Evolutionary conservation across 2,329 filamentous ascomycete species (phyloP), one percentile per base, ranked within the genome.

Genomic region (Alternaria gaisen): DNA sequence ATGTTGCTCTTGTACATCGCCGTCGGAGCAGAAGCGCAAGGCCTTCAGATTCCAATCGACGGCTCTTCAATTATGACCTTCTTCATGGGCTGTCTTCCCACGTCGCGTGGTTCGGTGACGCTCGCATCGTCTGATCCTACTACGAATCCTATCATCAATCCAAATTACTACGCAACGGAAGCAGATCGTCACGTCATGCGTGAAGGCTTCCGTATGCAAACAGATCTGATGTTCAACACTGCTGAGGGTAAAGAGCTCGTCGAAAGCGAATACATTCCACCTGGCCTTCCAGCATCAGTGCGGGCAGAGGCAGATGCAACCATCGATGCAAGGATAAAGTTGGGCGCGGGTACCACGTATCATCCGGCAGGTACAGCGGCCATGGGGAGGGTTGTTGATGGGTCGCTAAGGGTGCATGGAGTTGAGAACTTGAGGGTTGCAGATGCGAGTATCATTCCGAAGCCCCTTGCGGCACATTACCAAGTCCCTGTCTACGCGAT

Each of bases 331-430:
- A 65, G 86, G 81, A 81, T 77, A 73, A 53, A 72, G 81, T 28
- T 82, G 73, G 24, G 75, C 80, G 18, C 76, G 67, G 3, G 44
- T 7, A 84, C 82, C 0, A 82, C 79, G 36, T 88, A 84, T 82
- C 87, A 89, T 68, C 86, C 86, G 83, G 85, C 80, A 1, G 84
- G 85, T 0, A 89, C 86, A 0, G 80, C 80, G 2, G 84, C 83
- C 72, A 88, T 89, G 86, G 87, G 86, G 0, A 81, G 76, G 61
- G 71, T 72, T 28, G 71, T 73, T n/a, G 83, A 87, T 62, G 74
- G 82, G 53, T 80, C 82, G 41, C 73, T 87, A 1, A 75, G 76
- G 2, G 85, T 87, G 2, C 79, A 77, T 11, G 85, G 85, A 3
- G 80, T 86, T 3, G 77, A 79, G 59, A 80, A 80, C 1, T 70